phyloP scores from a whole-genome alignment of 345 rosid genomes.

The Lepidium aucheri region DNA sequence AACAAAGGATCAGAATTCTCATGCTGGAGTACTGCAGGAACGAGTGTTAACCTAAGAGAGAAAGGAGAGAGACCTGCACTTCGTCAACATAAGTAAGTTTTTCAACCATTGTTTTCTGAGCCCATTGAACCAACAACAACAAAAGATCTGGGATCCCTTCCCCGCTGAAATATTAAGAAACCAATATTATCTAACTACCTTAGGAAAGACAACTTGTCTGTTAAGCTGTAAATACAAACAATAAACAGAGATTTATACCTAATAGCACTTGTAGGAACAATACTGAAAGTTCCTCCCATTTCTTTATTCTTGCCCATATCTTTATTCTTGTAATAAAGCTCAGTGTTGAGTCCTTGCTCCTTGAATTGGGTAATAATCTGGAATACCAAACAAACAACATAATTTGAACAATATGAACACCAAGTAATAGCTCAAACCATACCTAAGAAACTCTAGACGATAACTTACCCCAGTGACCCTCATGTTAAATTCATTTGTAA shows the following conservation, averaged over 20 bases:
- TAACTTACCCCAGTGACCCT: conserved; percentile 47
- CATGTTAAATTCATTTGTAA: conserved; percentile 61
- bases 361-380: conserved; percentile 72
- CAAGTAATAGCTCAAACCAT: background rate
- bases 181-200: conserved; percentile 16
- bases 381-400: background rate
- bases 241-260: conserved; percentile 33
- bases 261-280: conserved; percentile 94
- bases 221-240: background rate
- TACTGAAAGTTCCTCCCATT: conserved; percentile 69
- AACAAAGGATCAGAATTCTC: conserved; percentile 20
- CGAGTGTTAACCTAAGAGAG: background rate
- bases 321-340: conserved; percentile 41
- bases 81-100: conserved; percentile 75
- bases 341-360: conserved; percentile 91
- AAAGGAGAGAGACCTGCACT: conserved; percentile 48
- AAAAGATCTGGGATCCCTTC: conserved; percentile 91
- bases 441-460: background rate
- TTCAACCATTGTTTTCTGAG: conserved; percentile 93
- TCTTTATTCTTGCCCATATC: conserved; percentile 51
- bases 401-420: background rate
- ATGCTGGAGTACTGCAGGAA: background rate
- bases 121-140: conserved; percentile 77
- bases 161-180: conserved; percentile 58
- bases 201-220: conserved; percentile 2